Evolutionary conservation across 2,329 filamentous ascomycete genomes (phyloP), one percentile per base, ranked within the genome.

Genomic region (Chrysoporthe puriensis): DNA sequence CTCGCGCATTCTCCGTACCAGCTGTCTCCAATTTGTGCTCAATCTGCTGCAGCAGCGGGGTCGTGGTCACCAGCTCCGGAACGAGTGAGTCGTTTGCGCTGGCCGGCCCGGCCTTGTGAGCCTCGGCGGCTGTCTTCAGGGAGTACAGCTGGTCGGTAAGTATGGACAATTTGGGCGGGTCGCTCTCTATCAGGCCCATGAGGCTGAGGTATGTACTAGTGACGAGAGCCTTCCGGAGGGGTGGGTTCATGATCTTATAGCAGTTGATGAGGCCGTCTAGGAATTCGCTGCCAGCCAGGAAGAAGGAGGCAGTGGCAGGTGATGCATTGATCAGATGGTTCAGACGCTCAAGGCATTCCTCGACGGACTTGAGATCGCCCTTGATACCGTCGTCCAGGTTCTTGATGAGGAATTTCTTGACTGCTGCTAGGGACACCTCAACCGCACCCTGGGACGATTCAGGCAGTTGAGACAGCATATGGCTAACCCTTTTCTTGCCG

Each of bases 231-330:
- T 87, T 91, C 68, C 89, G 87, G 56, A 94, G 73, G 0, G 85
- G 84, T 21, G 86, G 85, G 66, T 89, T 87, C 77, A 87, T 88
- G 67, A 90, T 84, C 61, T 82, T 84, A 77, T 90, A 94, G 70
- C 89, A 89, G 62, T 81, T 81, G 48, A 88, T 82, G 14, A 97
- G 83, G 0, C 91, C 88, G 76, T 97, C 95, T 26, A 97, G 79
- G 73, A 96, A 95, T 78, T 97, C 95, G 62, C 91, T 94, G 0
- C 95, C 95, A 0, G 91, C 91, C 72, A 97, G 86, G 73, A 97
- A 90, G 72, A 92, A 82, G 1, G 81, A 79, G 26, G 85, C 86
- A 0, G 83, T 80, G 26, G 84, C 81, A 0, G 87, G 82, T 5
- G 89, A 92, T 7, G 81, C 82, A 72, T 88, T 84, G 5, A 93